Evolutionary conservation across 257 asterid species (phyloP).

Genomic region (Fraxinus cuspidata): DNA sequence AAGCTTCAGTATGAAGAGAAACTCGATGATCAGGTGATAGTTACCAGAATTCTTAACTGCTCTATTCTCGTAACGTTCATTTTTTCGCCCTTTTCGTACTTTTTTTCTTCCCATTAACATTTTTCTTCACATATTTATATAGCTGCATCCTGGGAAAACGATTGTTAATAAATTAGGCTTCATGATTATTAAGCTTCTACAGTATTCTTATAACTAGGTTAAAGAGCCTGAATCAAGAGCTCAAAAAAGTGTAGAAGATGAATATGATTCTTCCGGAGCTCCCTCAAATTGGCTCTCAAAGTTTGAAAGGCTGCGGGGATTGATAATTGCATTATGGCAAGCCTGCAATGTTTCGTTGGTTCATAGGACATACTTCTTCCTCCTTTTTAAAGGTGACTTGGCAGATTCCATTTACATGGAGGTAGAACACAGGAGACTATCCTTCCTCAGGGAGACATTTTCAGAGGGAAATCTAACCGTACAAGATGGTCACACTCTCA

Average conservation of each 20-base stretch:
- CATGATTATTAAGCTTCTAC: slow-evolving; percentile 5
- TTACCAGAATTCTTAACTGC: background rate
- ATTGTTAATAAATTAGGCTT: background rate
- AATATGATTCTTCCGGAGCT: slow-evolving; percentile 33
- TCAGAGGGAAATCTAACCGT: slow-evolving; percentile 37
- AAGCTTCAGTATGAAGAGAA: slow-evolving; percentile 41
- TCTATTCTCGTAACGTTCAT: background rate
- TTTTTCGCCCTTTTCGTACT: background rate
- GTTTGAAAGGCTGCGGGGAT: slow-evolving; percentile 40
- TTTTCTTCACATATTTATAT: background rate
- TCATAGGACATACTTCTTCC: slow-evolving; percentile 56
- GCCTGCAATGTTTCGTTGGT: slow-evolving; percentile 47
- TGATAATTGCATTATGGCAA: slow-evolving; percentile 50
- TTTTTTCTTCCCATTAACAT: slow-evolving; percentile 1
- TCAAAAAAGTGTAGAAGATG: slow-evolving; percentile 37
- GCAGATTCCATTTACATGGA: slow-evolving; percentile 60
- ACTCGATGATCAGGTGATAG: slow-evolving; percentile 38
- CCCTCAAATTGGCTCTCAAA: slow-evolving; percentile 46
- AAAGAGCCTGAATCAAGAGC: slow-evolving; percentile 22
- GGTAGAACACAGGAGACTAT: slow-evolving; percentile 51
- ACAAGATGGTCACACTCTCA: slow-evolving; percentile 42
- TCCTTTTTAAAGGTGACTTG: slow-evolving; percentile 51
- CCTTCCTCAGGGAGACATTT: slow-evolving; percentile 46
- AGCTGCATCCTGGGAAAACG: background rate
- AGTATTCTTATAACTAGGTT: slow-evolving; percentile 25